Conservation (phyloP, 441 rosid genomes). For the Adansonia grandidieri region DNA sequence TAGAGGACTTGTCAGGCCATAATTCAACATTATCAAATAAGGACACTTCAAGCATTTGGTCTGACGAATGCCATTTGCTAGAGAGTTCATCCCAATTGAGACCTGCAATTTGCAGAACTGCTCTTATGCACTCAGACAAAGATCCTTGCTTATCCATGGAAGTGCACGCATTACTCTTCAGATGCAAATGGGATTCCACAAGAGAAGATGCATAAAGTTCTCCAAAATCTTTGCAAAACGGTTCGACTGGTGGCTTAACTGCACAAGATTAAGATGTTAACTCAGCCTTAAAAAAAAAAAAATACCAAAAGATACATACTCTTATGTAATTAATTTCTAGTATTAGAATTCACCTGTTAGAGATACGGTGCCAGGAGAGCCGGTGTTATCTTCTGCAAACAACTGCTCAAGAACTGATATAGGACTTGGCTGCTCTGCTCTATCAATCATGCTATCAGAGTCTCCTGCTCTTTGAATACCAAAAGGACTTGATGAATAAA, state of each 20-base stretch:
- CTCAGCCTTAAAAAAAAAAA: neutral
- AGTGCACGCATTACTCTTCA: constrained; percentile 24
- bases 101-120: constrained; percentile 49
- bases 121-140: constrained; percentile 41
- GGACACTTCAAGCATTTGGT: constrained; percentile 46
- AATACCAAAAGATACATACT: neutral
- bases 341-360: constrained; percentile 44
- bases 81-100: constrained; percentile 62
- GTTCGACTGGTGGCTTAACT: constrained; percentile 37
- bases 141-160: constrained; percentile 37
- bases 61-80: constrained; percentile 43
- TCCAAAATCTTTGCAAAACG: constrained; percentile 30
- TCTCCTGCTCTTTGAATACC: constrained; percentile 32
- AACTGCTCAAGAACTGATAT: constrained; percentile 65
- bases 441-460: constrained; percentile 31
- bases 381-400: constrained; percentile 43
- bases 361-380: constrained; percentile 36
- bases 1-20: constrained; percentile 25
- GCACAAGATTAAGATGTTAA: constrained; percentile 31
- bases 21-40: constrained; percentile 39
- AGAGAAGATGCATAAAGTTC: constrained; percentile 31
- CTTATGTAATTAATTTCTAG: neutral
- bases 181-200: constrained; percentile 21
- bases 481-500: constrained; percentile 35
- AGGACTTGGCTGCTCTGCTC: constrained; percentile 71